Base-by-base conservation (phyloP, 441 rosid genomes). In the Isatis lusitanica region DNA sequence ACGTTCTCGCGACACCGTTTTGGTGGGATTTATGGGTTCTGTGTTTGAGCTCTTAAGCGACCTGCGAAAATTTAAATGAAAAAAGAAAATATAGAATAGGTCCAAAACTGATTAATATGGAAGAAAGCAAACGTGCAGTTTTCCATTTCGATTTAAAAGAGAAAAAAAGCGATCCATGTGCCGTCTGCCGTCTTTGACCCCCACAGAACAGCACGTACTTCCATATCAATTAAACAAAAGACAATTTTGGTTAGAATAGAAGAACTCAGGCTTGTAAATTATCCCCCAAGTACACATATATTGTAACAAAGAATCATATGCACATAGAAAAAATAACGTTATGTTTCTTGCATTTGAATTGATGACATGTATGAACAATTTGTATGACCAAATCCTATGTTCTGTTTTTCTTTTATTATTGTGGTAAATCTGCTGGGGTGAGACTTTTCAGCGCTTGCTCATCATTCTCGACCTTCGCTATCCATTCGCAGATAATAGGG, bases 401-500 rank as follows among this genome's bases (percentile, higher is more conserved):
- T 57, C 39, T 28, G 26, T 46, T 43, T 55, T 5, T 33, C 28
- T 35, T 7, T 9, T 52, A 48, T 9, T 48, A 18, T 4, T 53
- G 40, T 24, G 58, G 59, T 51, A 50, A 31, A 18, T 13, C 44
- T 64, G 57, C 58, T 55, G 47, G 39, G 76, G 58, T 48, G 68
- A 48, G 63, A 40, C 57, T 42, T 63, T 53, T 71, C 16, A n/a
- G 56, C 18, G 24, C n/a, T 71, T 63, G 60, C 8, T 51, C 73
- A 75, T 77, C 79, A 11, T 63, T 80, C 62, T 81, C 86, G 28
- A 79, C 50, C 17, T 79, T 63, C 18, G 57, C 80, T 38, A 88
- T 75, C 98, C 97, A 90, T 69, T 86, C 84, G 39, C 87, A 57
- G 73, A 90, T 74, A 12, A 88, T 72, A 16, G 73, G 39, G 76